Base-by-base conservation (phyloP, 257 asterid species). In the Petrea volubilis region DNA sequence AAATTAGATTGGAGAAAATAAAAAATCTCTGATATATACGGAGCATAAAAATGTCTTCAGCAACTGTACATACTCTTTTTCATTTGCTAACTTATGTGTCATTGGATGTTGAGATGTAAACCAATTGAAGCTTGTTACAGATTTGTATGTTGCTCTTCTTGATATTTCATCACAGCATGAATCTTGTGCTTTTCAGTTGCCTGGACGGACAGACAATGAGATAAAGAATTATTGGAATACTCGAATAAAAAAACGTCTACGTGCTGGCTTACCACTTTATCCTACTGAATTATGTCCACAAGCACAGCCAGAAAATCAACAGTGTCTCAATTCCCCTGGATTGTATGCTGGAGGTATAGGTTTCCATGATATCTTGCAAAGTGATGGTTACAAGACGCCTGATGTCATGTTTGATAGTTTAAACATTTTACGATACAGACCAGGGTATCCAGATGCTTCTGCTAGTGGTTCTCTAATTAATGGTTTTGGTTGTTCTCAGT, bases 121-220 rank as follows among this genome's bases (percentile, higher is more conserved):
- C 29, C 13, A 62, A 29, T 61, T 64, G 46, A 64, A 58, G 52
- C 21, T 23, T 24, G 46, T 40, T 20, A 14, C 5, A 59, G 12
- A 43, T 29, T 13, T 34, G 28, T 58, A 21, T n/a, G 47, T 64
- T 15, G 8, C 62, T 23, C 24, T 18, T 52, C 14, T 18, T 7
- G 20, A 24, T 31, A 43, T 20, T 36, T 64, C 41, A 24, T 28
- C 13, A 28, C 53, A 47, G 29, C 6, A 65, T 5, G 72, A 33
- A 28, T 55, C 52, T 64, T 74, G 17, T 21, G 5, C 27, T 12
- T 81, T 74, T 72, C 82, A 87, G 92, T 71, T 87, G 85, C 92
- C 88, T 14, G 92, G 92, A 73, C 78, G 92, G 64, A 84, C 92
- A 21, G 92, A 87, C 77, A 87, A 87, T 77, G 92, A 87, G 84